Evolutionary conservation across 2,329 filamentous ascomycete genomes (phyloP).

Genomic region (Fusarium tanahbumbuense): DNA sequence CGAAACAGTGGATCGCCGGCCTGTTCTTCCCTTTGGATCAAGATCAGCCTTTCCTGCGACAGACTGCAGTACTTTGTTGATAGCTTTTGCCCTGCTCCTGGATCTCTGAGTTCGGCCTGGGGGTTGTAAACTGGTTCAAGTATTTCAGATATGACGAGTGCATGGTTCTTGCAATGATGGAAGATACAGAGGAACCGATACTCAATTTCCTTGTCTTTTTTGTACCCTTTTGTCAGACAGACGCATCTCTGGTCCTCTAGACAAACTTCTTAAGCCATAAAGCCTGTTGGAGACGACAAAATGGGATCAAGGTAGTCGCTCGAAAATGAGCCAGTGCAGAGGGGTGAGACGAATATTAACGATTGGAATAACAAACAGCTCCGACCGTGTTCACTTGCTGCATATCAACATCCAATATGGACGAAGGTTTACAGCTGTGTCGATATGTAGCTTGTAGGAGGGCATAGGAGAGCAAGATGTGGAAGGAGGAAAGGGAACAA

Average conservation of each 20-base stretch:
- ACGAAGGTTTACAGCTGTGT: not conserved
- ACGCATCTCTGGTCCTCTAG: not conserved
- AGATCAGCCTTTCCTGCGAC: not conserved
- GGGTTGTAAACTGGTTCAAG: not conserved
- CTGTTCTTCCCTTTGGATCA: not conserved
- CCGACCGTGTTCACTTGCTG: not conserved
- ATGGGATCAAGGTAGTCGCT: not conserved
- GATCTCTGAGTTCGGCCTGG: not conserved
- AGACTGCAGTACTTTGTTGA: not conserved
- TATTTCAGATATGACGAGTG: not conserved
- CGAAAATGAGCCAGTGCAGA: not conserved
- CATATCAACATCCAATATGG: not conserved
- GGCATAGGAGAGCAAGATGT: not conserved
- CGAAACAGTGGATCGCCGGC: not conserved
- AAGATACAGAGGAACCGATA: not conserved
- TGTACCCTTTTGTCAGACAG: no score
- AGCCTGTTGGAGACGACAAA: not conserved
- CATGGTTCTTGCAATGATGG: fast-evolving
- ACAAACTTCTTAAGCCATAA: not conserved
- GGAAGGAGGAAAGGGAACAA: not conserved
- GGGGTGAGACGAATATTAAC: not conserved
- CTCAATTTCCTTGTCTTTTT: not conserved
- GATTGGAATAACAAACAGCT: not conserved
- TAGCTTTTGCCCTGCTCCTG: not conserved
- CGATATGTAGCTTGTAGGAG: not conserved